Conservation (phyloP, 306 rosid species). For the Abrus pulchellus region DNA sequence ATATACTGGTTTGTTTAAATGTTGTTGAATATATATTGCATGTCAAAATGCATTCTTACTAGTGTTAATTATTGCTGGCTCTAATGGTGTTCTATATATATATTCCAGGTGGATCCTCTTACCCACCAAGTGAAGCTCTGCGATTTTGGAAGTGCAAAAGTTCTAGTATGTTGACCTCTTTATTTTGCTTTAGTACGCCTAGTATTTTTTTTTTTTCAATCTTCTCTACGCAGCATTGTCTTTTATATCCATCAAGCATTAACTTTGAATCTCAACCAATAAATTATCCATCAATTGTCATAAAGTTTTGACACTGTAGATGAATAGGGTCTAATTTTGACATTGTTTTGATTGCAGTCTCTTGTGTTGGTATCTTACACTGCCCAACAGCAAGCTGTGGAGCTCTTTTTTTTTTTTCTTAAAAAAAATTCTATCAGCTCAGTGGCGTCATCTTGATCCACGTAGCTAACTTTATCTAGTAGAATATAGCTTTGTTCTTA, state of each 20-base stretch:
- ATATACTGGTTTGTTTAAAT: conserved; percentile 76
- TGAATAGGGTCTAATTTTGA: neutral
- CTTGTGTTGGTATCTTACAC: conserved; percentile 8
- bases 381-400: conserved; percentile 2
- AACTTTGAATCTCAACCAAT: conserved; percentile 13
- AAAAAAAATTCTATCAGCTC: neutral
- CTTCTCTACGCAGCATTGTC: neutral
- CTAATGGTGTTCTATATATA: conserved; percentile 43
- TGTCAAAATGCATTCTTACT: neutral
- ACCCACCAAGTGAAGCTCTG: conserved; percentile 96
- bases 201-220: neutral
- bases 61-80: neutral
- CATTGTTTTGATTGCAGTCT: neutral
- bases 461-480: no score
- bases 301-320: neutral
- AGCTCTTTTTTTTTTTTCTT: neutral
- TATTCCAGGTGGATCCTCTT: conserved; percentile 90
- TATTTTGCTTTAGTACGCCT: conserved; percentile 34
- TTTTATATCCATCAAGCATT: neutral
- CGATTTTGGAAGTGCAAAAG: conserved; percentile 97
- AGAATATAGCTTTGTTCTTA: no score
- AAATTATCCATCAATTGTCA: conserved; percentile 16
- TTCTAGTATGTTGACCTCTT: conserved; percentile 73
- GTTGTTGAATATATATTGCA: conserved; percentile 31
- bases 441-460: no score